Evolutionary conservation across 805 yeast genomes (phyloP).

Genomic region (Candida boleticola): DNA sequence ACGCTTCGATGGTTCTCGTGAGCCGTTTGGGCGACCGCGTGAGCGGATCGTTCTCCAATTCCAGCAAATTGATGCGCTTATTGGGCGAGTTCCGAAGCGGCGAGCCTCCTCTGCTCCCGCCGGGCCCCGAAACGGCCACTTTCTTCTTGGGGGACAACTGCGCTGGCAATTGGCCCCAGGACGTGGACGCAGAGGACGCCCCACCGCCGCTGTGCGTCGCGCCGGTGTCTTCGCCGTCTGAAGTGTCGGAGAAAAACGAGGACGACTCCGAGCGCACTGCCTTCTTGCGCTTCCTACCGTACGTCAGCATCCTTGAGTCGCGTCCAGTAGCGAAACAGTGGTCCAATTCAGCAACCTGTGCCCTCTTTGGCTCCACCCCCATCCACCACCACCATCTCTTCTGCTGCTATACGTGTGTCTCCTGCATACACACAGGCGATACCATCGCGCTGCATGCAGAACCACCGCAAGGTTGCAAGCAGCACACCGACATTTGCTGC

Average conservation of each 20-base stretch:
- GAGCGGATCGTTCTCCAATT: slow-evolving; percentile 8
- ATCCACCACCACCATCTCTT: neutral
- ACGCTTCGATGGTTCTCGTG: slow-evolving; percentile 6
- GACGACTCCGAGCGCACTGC: neutral
- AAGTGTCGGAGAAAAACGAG: neutral
- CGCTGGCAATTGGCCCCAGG: neutral
- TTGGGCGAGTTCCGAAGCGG: slow-evolving; percentile 1
- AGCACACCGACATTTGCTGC: too few relatives aligned
- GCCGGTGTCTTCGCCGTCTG: neutral
- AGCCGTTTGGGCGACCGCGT: slow-evolving; percentile 19
- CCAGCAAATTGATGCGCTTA: neutral
- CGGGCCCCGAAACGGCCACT: slow-evolving; percentile 8
- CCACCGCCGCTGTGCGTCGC: too few relatives aligned
- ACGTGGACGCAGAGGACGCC: neutral
- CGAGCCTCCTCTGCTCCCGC: too few relatives aligned
- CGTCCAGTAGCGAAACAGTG: neutral
- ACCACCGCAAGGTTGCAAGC: too few relatives aligned
- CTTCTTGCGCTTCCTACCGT: slow-evolving; percentile 9
- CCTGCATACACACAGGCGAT: too few relatives aligned
- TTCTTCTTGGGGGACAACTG: slow-evolving; percentile 12
- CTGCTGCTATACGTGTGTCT: too few relatives aligned
- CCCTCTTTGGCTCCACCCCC: neutral
- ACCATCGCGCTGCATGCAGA: too few relatives aligned
- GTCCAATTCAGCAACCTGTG: neutral
- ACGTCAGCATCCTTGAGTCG: slow-evolving; percentile 1